These are phyloP conservation scores for Alternaria arbusti DNA, from an alignment of 2,329 filamentous ascomycete genomes.

Conservation along the genomic window DNA sequence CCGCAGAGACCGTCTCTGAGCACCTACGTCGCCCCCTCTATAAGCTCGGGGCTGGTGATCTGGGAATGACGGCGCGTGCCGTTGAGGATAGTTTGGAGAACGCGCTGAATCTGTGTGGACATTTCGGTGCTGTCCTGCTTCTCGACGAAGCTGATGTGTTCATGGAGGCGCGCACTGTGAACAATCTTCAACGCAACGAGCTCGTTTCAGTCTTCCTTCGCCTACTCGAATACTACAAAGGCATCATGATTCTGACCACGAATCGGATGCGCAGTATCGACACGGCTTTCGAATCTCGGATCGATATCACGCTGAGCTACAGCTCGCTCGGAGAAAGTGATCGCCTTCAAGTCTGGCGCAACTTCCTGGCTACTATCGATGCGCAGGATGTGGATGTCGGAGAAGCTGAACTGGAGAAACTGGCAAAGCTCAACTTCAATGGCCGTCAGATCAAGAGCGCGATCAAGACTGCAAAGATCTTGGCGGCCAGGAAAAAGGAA, in stretches of 20 bases:
- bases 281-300: slow-evolving; percentile 46
- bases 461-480: slow-evolving; percentile 12
- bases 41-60: slow-evolving; percentile 12
- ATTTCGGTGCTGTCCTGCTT: slow-evolving; percentile 1
- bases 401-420: not conserved
- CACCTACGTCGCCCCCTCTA: slow-evolving; percentile 12
- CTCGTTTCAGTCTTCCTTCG: slow-evolving; percentile 41
- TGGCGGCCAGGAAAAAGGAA: slow-evolving; percentile 16
- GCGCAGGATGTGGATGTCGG: not conserved
- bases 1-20: slow-evolving; percentile 3
- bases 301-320: slow-evolving; percentile 11
- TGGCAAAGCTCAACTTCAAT: slow-evolving; percentile 8
- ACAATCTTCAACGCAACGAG: slow-evolving; percentile 27
- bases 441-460: slow-evolving; percentile 13
- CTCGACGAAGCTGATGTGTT: slow-evolving; percentile 56
- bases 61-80: slow-evolving; percentile 14
- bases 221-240: slow-evolving; percentile 52
- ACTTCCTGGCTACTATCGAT: slow-evolving; percentile 13
- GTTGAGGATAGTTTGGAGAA: slow-evolving; percentile 20
- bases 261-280: slow-evolving; percentile 52
- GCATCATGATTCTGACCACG: slow-evolving; percentile 54
- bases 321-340: slow-evolving; percentile 48
- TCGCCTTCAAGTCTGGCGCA: slow-evolving; percentile 27
- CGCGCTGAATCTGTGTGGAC: slow-evolving; percentile 8
- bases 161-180: slow-evolving; percentile 55